phyloP scores from a whole-genome alignment of 2,329 filamentous ascomycete genomes.

The Onygenales sp. region DNA sequence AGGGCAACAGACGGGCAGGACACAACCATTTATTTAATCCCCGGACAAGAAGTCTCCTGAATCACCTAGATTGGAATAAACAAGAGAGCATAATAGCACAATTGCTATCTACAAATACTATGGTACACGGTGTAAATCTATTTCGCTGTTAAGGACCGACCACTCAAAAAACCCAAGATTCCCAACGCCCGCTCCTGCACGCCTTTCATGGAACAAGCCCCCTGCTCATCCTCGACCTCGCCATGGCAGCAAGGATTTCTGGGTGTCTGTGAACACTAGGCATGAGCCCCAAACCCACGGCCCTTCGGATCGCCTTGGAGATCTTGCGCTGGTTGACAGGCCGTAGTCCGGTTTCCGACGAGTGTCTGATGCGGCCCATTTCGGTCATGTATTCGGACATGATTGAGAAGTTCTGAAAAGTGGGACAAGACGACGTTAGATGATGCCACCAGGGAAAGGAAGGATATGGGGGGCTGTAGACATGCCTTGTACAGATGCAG shows the following conservation, averaged over 20 bases:
- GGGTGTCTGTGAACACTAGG: constrained; percentile 86
- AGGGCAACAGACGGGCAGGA: background rate
- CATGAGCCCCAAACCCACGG: constrained; percentile 83
- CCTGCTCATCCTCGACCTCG: constrained; percentile 3
- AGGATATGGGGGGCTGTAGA: constrained; percentile 2
- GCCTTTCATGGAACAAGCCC: background rate
- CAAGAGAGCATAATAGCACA: background rate
- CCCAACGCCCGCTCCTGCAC: background rate
- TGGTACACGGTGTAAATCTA: background rate
- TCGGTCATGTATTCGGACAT: constrained; percentile 80
- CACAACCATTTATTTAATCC: background rate
- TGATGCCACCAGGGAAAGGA: background rate
- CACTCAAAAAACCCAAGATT: background rate
- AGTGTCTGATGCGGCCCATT: constrained; percentile 75
- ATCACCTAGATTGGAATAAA: background rate
- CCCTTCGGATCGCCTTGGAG: constrained; percentile 81
- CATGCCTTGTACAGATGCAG: constrained; percentile 77
- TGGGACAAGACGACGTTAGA: background rate
- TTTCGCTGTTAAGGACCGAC: background rate
- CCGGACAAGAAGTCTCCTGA: background rate
- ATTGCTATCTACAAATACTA: constrained; percentile 1
- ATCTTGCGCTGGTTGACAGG: constrained; percentile 88
- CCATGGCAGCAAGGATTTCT: constrained; percentile 49
- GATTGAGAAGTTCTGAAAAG: constrained; percentile 72
- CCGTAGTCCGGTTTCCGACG: constrained; percentile 65